Conservation (phyloP, 345 rosid species). For the Dipteronia dyeriana region DNA sequence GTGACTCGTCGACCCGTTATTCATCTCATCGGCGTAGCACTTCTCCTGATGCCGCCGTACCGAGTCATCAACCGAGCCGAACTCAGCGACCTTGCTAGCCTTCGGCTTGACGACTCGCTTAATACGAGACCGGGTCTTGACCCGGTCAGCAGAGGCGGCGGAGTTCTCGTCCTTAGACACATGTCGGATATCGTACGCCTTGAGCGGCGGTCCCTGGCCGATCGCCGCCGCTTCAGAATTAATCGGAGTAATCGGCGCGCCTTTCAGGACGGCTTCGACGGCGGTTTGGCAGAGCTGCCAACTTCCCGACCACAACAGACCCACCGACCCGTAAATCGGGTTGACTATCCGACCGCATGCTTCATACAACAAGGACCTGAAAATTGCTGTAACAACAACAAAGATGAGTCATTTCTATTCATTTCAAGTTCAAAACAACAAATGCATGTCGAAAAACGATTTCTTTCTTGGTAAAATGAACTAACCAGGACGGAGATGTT, state of each 20-base stretch:
- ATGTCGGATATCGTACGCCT: conserved; percentile 83
- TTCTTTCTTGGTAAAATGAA: no score
- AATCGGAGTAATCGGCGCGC: conserved; percentile 75
- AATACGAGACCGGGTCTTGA: conserved; percentile 52
- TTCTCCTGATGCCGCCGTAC: not conserved
- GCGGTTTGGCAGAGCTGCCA: conserved; percentile 98
- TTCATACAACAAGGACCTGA: conserved; percentile 91
- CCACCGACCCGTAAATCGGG: conserved; percentile 96
- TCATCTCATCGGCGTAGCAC: conserved; percentile 31
- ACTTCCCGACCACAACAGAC: conserved; percentile 86
- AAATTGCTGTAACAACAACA: conserved; percentile 55
- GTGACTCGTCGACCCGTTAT: conserved; percentile 64
- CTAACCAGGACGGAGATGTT: conserved; percentile 90
- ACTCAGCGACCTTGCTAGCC: conserved; percentile 11
- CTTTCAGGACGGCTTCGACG: conserved; percentile 88
- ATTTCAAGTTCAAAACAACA: not conserved
- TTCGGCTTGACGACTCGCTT: conserved; percentile 45
- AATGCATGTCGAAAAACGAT: not conserved
- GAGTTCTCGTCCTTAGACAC: conserved; percentile 76
- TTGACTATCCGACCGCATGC: conserved; percentile 97
- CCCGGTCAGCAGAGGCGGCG: conserved; percentile 35
- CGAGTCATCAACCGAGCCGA: not conserved
- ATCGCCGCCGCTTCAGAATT: conserved; percentile 65
- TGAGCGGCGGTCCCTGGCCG: conserved; percentile 76
- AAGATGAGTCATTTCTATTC: no score